Percentiles rank a stretch among this genome's conserved stretches.
phyloP scores from a whole-genome alignment of 2,329 filamentous ascomycete species.

The Huntiella decipiens region DNA sequence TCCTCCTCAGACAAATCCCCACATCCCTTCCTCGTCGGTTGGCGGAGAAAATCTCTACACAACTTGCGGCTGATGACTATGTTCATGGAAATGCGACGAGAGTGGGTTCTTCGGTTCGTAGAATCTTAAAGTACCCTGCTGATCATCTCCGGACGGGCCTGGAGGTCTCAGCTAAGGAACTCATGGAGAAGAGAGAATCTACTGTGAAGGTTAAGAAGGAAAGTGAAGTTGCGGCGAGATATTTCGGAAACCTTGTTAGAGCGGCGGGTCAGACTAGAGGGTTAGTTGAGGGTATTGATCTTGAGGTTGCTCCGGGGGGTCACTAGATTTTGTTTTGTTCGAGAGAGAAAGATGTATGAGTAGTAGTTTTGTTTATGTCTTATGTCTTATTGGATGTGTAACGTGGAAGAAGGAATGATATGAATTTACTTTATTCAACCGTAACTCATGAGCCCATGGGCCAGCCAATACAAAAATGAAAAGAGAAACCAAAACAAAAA shows the following conservation, averaged over 20 bases:
- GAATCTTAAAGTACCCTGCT: slow-evolving; percentile 72
- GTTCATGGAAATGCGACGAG: slow-evolving; percentile 73
- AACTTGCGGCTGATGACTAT: slow-evolving; percentile 72
- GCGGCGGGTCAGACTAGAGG: slow-evolving; percentile 35
- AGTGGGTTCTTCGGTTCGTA: slow-evolving; percentile 70
- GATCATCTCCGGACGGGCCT: slow-evolving; percentile 71
- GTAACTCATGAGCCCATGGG: not conserved
- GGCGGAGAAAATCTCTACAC: slow-evolving; percentile 62
- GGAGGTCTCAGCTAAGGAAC: slow-evolving; percentile 68
- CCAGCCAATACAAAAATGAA: not conserved
- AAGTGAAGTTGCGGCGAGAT: slow-evolving; percentile 73
- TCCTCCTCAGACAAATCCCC: slow-evolving; percentile 73
- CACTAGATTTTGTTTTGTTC: not conserved
- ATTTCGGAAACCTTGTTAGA: slow-evolving; percentile 71
- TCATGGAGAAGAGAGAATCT: slow-evolving; percentile 60
- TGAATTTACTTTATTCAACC: not conserved
- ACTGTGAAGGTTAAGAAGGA: slow-evolving; percentile 65
- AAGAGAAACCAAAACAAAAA: not conserved
- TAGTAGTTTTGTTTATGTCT: not conserved
- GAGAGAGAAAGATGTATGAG: not conserved
- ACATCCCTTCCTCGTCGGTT: slow-evolving; percentile 73
- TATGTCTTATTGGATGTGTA: not conserved
- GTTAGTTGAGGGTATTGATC: slow-evolving; percentile 32
- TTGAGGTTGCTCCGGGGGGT: slow-evolving; percentile 31
- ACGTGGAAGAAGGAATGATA: not conserved